Evolutionary conservation across 495 filamentous ascomycete genomes (phyloP).

Genomic region (Aspergillus cavernicola): DNA sequence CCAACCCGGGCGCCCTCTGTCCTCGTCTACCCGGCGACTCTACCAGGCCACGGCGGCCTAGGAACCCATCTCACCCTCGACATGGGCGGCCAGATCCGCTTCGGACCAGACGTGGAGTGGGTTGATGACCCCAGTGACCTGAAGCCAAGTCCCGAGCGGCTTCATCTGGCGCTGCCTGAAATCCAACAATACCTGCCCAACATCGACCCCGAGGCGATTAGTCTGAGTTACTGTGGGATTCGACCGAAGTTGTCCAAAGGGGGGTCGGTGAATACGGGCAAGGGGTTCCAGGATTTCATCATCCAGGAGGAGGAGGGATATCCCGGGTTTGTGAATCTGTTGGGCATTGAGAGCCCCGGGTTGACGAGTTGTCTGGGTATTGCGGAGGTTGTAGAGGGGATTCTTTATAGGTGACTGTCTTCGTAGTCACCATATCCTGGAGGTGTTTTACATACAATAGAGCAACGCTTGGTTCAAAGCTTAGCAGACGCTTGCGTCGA

Average conservation of each 20-base stretch:
- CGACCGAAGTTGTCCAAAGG: constrained; percentile 74
- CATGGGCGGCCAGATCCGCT: constrained; percentile 78
- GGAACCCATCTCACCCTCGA: constrained; percentile 95
- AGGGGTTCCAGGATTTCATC: constrained; percentile 79
- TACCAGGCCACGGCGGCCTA: constrained; percentile 75
- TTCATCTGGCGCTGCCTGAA: constrained; percentile 64
- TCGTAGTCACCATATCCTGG: neutral
- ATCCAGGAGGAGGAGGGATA: constrained; percentile 79
- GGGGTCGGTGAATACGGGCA: constrained; percentile 53
- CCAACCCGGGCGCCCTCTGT: constrained; percentile 59
- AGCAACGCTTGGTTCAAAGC: neutral
- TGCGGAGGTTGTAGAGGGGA: constrained; percentile 70
- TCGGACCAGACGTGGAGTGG: constrained; percentile 97
- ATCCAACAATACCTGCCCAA: constrained; percentile 76
- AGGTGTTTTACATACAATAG: neutral
- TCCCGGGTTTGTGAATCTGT: constrained; percentile 82
- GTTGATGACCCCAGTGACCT: constrained; percentile 60
- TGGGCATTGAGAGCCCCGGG: constrained; percentile 94
- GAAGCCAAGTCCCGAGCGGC: constrained; percentile 49
- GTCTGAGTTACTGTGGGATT: constrained; percentile 85
- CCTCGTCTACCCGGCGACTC: constrained; percentile 81
- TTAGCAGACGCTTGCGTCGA: neutral
- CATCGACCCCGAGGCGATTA: constrained; percentile 62
- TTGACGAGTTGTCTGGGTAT: constrained; percentile 89
- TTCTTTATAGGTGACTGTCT: constrained; percentile 57